These are phyloP conservation scores for Cryphonectria nitschkei DNA, from an alignment of 2,329 filamentous ascomycete species.

Conservation along the genomic window DNA sequence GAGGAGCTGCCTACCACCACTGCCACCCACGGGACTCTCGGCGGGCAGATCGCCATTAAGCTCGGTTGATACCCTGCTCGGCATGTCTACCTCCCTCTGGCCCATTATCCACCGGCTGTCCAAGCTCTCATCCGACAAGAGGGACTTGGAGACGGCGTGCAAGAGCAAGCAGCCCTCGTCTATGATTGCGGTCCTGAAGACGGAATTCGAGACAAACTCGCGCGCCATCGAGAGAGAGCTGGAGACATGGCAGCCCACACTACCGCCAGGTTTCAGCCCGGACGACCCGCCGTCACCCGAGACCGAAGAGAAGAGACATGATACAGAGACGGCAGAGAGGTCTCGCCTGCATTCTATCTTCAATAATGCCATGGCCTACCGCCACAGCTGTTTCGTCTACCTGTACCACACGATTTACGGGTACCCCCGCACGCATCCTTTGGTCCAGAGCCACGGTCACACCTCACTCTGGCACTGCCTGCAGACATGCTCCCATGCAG, in stretches of 20 bases:
- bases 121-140: conserved; percentile 56
- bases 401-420: conserved; percentile 59
- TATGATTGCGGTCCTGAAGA: conserved; percentile 52
- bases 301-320: conserved; percentile 29
- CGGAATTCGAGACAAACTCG: conserved; percentile 55
- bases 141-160: conserved; percentile 52
- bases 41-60: conserved; percentile 48
- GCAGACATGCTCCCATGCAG: conserved; percentile 56
- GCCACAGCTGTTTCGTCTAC: conserved; percentile 61
- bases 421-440: conserved; percentile 48
- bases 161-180: conserved; percentile 40
- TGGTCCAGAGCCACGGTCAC: conserved; percentile 59
- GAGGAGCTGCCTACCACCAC: conserved; percentile 49
- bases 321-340: conserved; percentile 38
- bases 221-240: conserved; percentile 60
- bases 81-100: conserved; percentile 66
- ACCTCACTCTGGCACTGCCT: conserved; percentile 57
- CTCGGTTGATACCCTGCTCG: conserved; percentile 62
- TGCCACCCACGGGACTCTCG: conserved; percentile 50
- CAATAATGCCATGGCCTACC: conserved; percentile 64
- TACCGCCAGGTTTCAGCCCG: conserved; percentile 46
- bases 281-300: conserved; percentile 29
- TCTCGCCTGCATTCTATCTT: conserved; percentile 56
- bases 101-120: conserved; percentile 65
- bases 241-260: conserved; percentile 57